Conservation (phyloP, 176 grass and related monocot species). For the Metroxylon sagu region DNA sequence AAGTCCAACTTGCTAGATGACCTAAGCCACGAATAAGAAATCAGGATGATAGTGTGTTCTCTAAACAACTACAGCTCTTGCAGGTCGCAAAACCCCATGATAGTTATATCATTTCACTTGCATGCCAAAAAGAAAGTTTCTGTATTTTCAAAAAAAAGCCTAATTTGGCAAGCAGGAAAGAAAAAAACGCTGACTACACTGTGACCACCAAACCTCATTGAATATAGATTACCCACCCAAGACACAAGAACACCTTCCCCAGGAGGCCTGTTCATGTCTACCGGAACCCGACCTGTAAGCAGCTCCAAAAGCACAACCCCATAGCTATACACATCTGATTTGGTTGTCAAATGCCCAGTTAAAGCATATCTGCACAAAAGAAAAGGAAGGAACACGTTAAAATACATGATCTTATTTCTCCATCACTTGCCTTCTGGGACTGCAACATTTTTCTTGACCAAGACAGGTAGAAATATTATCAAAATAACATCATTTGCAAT, state of each 20-base stretch:
- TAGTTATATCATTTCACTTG: too few relatives aligned
- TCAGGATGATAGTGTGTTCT: too few relatives aligned
- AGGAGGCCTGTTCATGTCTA: constrained; percentile 84
- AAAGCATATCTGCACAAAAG: constrained; percentile 64
- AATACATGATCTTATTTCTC: not conserved
- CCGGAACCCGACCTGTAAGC: constrained; percentile 87
- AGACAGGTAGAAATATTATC: not conserved
- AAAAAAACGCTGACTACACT: too few relatives aligned
- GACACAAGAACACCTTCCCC: constrained; percentile 86
- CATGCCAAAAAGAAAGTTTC: too few relatives aligned
- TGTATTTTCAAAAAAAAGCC: too few relatives aligned
- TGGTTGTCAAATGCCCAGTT: constrained; percentile 91
- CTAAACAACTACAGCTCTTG: too few relatives aligned
- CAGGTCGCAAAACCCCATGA: too few relatives aligned
- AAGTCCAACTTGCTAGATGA: too few relatives aligned
- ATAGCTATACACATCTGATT: constrained; percentile 99
- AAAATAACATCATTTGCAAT: not conserved
- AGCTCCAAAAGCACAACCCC: constrained; percentile 93
- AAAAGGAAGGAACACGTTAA: constrained; percentile 14
- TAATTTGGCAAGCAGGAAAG: too few relatives aligned
- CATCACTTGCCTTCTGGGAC: not conserved
- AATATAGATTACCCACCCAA: constrained; percentile 46
- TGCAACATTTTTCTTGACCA: not conserved
- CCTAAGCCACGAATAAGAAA: too few relatives aligned
- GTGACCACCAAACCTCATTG: too few relatives aligned